Evolutionary conservation across 129 eudicot genomes (phyloP), one percentile per base, ranked within the genome.

Genomic region (Chrysanthemum seticuspe): DNA sequence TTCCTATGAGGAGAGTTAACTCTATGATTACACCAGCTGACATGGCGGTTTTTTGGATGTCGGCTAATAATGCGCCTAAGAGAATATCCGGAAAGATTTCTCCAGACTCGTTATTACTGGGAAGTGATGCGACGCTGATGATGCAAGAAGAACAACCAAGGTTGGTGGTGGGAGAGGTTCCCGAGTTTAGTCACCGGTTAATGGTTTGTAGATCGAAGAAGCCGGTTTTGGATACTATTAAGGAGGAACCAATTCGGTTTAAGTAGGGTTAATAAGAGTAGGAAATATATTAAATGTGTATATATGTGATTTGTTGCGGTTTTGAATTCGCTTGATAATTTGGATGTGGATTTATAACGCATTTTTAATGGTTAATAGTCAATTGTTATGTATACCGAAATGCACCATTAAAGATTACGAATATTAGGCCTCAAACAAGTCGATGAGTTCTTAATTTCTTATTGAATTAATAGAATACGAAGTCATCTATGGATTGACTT

Each of bases 1-100:
- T 93, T 62, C 89, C 95, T 7, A 93, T 93, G 96, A 80, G 79
- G 74, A 75, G 97, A 23, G 62, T 85, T 13, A 93, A 87, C 36
- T 90, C 98, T 0, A 62, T 87, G 55, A 77, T 90, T 31, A 90
- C 86, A 16, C 89, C 84, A 0, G 89, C 85, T 0, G 98, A 93
- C 51, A 84, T 86, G 86, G 88, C 87, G 5, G 82, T 78, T 15
- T 74, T 89, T 49, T 82, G 86, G 78, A 74, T 86, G 87, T 76
- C 89, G 59, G 89, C 91, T 8, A 91, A 85, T 55, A 65, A 80
- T 19, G 87, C 86, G 0, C 81, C 95, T 0, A 89, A 78, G 76
- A 67, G 90, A 74, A 86, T 86, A 27, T 71, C 78, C 1, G 82
- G 82, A 6, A 65, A 61, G 67, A 72, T 78, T 27, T 78, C 82